Percentiles rank a stretch among this genome's conserved stretches.
Evolutionary conservation across 2,329 filamentous ascomycete species (phyloP).

Genomic region (Xylariaceae sp.): DNA sequence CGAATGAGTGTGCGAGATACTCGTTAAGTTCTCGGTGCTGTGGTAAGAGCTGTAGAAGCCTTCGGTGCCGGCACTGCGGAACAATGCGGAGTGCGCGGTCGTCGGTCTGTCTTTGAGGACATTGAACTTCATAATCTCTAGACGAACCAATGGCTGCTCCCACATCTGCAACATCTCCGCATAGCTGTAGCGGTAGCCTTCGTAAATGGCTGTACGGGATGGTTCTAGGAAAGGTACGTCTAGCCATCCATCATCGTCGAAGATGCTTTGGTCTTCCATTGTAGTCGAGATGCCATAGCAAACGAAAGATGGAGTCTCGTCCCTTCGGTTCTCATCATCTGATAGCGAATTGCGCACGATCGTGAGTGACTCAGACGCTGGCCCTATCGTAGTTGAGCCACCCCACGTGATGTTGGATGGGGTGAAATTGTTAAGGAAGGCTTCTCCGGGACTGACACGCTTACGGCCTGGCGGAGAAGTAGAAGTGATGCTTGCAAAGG

Average conservation of each 20-base stretch:
- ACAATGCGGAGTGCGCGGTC: slow-evolving; percentile 24
- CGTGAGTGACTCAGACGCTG: slow-evolving; percentile 41
- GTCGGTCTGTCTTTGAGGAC: slow-evolving; percentile 47
- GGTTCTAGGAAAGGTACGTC: slow-evolving; percentile 53
- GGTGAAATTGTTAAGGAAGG: slow-evolving; percentile 50
- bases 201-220: slow-evolving; percentile 44
- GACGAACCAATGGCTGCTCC: slow-evolving; percentile 55
- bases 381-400: slow-evolving; percentile 39
- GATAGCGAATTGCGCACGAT: slow-evolving; percentile 48
- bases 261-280: slow-evolving; percentile 58
- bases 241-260: slow-evolving; percentile 65
- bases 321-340: slow-evolving; percentile 47
- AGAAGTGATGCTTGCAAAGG: slow-evolving; percentile 37
- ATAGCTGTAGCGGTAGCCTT: slow-evolving; percentile 59
- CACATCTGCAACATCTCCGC: slow-evolving; percentile 65
- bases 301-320: slow-evolving; percentile 43
- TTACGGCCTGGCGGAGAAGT: slow-evolving; percentile 44
- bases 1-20: slow-evolving; percentile 34
- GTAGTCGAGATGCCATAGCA: slow-evolving; percentile 48
- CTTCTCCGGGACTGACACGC: slow-evolving; percentile 57
- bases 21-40: slow-evolving; percentile 33
- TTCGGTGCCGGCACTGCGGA: slow-evolving; percentile 24
- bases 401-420: slow-evolving; percentile 50
- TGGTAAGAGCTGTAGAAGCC: slow-evolving; percentile 36
- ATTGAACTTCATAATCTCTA: slow-evolving; percentile 67